Conservation (phyloP, 805 yeast genomes). For the Metschnikowia dekortorum region DNA sequence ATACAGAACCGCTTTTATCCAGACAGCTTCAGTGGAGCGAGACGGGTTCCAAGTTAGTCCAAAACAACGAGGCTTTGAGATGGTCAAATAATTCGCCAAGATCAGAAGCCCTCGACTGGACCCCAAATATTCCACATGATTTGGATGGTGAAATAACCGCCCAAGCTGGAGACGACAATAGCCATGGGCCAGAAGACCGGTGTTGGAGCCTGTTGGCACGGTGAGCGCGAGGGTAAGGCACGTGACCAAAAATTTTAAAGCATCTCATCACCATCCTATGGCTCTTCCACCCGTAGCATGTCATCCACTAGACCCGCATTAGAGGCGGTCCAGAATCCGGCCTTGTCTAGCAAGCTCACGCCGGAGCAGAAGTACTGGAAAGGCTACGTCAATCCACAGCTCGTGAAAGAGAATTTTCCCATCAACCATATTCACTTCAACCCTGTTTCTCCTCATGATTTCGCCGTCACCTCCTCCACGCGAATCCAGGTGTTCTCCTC, state of each 20-base stretch:
- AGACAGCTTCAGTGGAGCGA: too few relatives aligned
- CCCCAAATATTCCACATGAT: too few relatives aligned
- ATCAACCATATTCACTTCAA: constrained; percentile 85
- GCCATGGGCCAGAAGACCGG: not conserved
- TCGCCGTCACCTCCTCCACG: constrained; percentile 89
- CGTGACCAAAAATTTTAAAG: constrained; percentile 11
- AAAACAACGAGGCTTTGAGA: too few relatives aligned
- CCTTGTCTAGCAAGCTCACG: constrained; percentile 77
- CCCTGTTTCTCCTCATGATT: constrained; percentile 81
- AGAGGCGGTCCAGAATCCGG: constrained; percentile 62
- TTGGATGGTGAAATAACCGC: too few relatives aligned
- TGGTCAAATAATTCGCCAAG: too few relatives aligned
- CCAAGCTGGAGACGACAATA: not conserved
- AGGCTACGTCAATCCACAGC: constrained; percentile 75
- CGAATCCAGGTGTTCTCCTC: constrained; percentile 90
- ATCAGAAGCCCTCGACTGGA: too few relatives aligned
- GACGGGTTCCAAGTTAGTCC: too few relatives aligned
- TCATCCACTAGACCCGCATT: constrained; percentile 68
- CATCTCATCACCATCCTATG: constrained; percentile 4
- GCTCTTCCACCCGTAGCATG: constrained; percentile 41
- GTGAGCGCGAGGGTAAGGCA: not conserved
- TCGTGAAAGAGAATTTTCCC: constrained; percentile 90
- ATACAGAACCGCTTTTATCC: too few relatives aligned
- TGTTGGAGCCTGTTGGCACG: too few relatives aligned
- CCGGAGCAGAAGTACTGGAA: constrained; percentile 96